These are phyloP conservation scores for Podila epigama DNA, from an alignment of 192 early-diverging fungal species.

Conservation along the genomic window DNA sequence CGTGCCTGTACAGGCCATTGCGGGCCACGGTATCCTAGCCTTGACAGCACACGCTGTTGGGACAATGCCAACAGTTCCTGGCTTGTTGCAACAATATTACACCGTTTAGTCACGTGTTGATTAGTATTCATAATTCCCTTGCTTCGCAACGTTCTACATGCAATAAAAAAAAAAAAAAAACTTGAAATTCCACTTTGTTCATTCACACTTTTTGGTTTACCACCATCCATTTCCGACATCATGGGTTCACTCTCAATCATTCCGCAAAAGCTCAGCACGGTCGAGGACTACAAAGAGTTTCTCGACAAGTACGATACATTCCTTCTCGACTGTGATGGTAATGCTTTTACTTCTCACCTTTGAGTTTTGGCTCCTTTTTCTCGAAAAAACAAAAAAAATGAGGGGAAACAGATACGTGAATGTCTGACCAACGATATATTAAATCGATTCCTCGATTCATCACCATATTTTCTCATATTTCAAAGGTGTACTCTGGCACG, in stretches of 20 bases:
- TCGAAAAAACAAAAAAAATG: neutral
- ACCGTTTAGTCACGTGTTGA: too few species aligned
- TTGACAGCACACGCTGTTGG: constrained; percentile 30
- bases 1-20: constrained; percentile 37
- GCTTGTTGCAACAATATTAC: constrained; percentile 8
- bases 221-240: neutral
- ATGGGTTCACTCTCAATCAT: neutral
- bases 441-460: too few species aligned
- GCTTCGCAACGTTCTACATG: too few species aligned
- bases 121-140: too few species aligned
- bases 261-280: constrained; percentile 51
- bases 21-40: constrained; percentile 16
- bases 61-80: constrained; percentile 23
- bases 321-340: constrained; percentile 97
- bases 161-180: too few species aligned
- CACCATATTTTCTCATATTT: neutral
- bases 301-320: constrained; percentile 90
- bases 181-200: too few species aligned
- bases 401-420: neutral
- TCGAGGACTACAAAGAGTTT: constrained; percentile 63
- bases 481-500: constrained; percentile 92
- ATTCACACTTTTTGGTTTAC: neutral
- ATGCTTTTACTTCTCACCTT: neutral
- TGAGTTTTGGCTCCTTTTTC: neutral
- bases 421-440: neutral